Percentiles rank a stretch among this genome's conserved stretches.
Evolutionary conservation across 768 basidiomycete species (phyloP).

Genomic region (Crassisporium funariophilum): DNA sequence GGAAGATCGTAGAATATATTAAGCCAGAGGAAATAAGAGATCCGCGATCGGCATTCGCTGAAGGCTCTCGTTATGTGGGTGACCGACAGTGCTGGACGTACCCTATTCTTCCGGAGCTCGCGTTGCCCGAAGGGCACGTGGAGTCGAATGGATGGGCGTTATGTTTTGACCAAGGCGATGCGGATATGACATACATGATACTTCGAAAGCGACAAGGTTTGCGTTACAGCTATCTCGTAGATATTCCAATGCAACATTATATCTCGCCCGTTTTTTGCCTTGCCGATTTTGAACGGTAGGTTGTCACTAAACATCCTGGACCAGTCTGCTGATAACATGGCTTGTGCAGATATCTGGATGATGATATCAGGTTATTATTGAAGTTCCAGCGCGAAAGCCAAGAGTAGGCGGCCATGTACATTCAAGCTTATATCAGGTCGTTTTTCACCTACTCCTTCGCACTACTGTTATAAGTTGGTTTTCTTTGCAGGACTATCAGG

Average conservation of each 20-base stretch:
- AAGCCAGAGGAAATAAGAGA: conserved; percentile 9
- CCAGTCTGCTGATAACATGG: too few species aligned
- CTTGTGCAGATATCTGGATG: too few species aligned
- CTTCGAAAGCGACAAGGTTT: background rate
- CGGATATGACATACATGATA: conserved; percentile 3
- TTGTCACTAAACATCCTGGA: too few species aligned
- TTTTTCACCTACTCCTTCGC: too few species aligned
- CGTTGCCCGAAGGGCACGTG: background rate
- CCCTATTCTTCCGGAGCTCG: conserved; percentile 19
- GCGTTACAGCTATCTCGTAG: conserved; percentile 8
- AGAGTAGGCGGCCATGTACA: too few species aligned
- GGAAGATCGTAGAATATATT: conserved; percentile 20
- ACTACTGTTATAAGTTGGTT: too few species aligned
- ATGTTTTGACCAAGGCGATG: background rate
- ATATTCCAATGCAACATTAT: background rate
- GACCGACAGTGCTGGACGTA: conserved; percentile 34
- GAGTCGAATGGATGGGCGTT: conserved; percentile 10
- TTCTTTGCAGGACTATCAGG: too few species aligned
- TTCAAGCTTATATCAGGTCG: too few species aligned
- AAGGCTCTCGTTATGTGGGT: conserved; percentile 29
- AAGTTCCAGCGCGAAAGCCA: too few species aligned
- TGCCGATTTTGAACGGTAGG: background rate
- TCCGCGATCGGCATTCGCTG: conserved; percentile 18
- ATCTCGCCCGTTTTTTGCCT: background rate
- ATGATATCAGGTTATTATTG: too few species aligned